Evolutionary conservation across 441 rosid genomes (phyloP), one percentile per base, ranked within the genome.

Genomic region (Mallotus japonicus): DNA sequence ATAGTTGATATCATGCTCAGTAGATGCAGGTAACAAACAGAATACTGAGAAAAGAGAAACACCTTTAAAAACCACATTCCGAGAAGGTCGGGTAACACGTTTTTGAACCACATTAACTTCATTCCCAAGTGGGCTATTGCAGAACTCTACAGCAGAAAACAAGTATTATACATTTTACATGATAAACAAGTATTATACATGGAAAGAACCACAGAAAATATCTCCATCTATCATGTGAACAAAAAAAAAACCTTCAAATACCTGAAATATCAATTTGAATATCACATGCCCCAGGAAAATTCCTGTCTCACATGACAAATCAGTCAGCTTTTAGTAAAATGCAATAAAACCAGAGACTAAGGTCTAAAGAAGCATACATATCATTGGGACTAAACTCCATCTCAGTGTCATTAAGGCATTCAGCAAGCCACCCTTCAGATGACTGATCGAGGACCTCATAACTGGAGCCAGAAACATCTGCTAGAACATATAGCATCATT

Each of bases 1-100:
- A 8, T 9, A 3, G 34, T 5, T 12, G 13, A 6, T 47, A 62
- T n/a, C 61, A 47, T 50, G 64, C 11, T 55, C 20, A 60, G 17
- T 34, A 50, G 8, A 71, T 55, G 69, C 20, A 67, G 12, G 55
- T 4, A 54, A 71, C 5, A 53, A 22, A 53, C 24, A 62, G 34
- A 58, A 61, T 15, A 49, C 63, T 47, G 53, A 12, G 32, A 28
- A 75, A 69, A 37, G 66, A 71, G 57, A 72, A n/a, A 62, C 70
- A 92, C 98, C 96, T 92, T 85, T 92, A 62, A 92, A 81, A 58
- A 92, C 65, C 67, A 92, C 81, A 78, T 88, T 92, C 70, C 75
- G 87, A 49, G 95, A 87, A 62, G 91, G 75, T 54, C 87, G 87
- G 68, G 80, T 62, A 37, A 84, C 76, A 20, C 68, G 90, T 47